These are phyloP conservation scores for Henckelia pumila DNA, from an alignment of 257 asterid genomes.

Conservation along the genomic window DNA sequence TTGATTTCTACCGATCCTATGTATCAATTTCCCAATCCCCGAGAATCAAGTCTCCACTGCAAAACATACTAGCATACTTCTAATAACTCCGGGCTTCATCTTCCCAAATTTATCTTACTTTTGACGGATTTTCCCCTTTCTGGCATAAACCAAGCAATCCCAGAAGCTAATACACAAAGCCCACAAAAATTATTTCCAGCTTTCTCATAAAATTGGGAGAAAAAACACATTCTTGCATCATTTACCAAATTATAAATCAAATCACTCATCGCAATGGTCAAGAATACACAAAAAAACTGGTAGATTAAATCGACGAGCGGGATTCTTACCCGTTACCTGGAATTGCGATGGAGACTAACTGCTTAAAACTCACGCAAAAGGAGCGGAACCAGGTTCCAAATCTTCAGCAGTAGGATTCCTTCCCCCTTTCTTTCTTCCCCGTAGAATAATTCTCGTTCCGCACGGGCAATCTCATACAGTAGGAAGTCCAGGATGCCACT, in stretches of 20 bases:
- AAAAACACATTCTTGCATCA: neutral
- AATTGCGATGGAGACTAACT: constrained; percentile 12
- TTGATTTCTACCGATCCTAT: neutral
- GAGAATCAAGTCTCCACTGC: neutral
- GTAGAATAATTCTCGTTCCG: neutral
- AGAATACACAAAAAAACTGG: neutral
- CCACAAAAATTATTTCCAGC: neutral
- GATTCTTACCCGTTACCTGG: constrained; percentile 13
- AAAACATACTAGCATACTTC: neutral
- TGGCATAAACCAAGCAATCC: neutral
- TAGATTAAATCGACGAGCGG: neutral
- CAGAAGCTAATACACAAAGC: neutral
- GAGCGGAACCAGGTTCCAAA: too few relatives aligned
- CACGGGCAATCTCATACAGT: neutral
- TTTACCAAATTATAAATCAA: neutral
- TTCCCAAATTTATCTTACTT: neutral
- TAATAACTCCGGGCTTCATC: neutral
- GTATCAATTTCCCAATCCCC: neutral
- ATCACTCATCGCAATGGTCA: too few relatives aligned
- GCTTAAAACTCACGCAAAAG: constrained; percentile 24
- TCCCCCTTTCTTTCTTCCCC: too few relatives aligned
- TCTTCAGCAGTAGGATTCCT: too few relatives aligned
- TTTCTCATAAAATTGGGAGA: neutral
- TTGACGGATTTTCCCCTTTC: neutral
- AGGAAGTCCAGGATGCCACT: too few relatives aligned